These are phyloP conservation scores for Tolypocladium ovalisporum DNA, from an alignment of 2,329 filamentous ascomycete genomes.

Conservation along the genomic window DNA sequence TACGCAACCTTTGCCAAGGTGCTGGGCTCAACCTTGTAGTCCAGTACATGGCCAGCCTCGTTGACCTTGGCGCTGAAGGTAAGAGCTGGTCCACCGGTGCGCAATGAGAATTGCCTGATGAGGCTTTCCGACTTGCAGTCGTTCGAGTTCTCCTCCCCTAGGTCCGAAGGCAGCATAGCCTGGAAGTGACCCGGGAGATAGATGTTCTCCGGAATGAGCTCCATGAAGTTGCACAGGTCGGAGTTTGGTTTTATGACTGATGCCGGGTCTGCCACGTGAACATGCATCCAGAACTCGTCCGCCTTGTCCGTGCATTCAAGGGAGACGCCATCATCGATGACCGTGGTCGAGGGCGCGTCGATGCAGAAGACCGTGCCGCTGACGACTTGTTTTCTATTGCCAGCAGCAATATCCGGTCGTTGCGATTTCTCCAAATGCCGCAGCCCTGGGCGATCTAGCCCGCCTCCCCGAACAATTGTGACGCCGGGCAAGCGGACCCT, in stretches of 20 bases:
- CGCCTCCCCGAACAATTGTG: slow-evolving; percentile 29
- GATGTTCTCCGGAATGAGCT: slow-evolving; percentile 46
- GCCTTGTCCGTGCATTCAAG: slow-evolving; percentile 45
- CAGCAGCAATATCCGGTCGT: slow-evolving; percentile 32
- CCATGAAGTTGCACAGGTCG: slow-evolving; percentile 47
- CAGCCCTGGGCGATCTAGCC: slow-evolving; percentile 25
- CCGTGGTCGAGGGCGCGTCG: slow-evolving; percentile 51
- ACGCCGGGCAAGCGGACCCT: slow-evolving; percentile 42
- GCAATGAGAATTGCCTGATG: slow-evolving; percentile 44
- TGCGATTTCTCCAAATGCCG: slow-evolving; percentile 20
- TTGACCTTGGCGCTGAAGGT: slow-evolving; percentile 53
- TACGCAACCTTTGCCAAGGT: slow-evolving; percentile 44
- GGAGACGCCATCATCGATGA: slow-evolving; percentile 74
- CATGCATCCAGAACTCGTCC: slow-evolving; percentile 60
- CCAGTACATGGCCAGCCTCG: slow-evolving; percentile 38
- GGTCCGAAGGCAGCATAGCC: slow-evolving; percentile 41
- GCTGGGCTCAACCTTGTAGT: slow-evolving; percentile 43
- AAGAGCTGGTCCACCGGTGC: slow-evolving; percentile 37
- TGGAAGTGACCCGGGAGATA: slow-evolving; percentile 48
- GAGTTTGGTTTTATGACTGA: slow-evolving; percentile 54
- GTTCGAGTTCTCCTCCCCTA: slow-evolving; percentile 16
- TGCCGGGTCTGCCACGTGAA: slow-evolving; percentile 70
- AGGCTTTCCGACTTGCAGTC: slow-evolving; percentile 25
- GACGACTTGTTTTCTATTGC: slow-evolving; percentile 47
- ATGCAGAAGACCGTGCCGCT: slow-evolving; percentile 60